Conservation (phyloP, 164 flowering plant genomes). For the Vitis rotundifolia region DNA sequence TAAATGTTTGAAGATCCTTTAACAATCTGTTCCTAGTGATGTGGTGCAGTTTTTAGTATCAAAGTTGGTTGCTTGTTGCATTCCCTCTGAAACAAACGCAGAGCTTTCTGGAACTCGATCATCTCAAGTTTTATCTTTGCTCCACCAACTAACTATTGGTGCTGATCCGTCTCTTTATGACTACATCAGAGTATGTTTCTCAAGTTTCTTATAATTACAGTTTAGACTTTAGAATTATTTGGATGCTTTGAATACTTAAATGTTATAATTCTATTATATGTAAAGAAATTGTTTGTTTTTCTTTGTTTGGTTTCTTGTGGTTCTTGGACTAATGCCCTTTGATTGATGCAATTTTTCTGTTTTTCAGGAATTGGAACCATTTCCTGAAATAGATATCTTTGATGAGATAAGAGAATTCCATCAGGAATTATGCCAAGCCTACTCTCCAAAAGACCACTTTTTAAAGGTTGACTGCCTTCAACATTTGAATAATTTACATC, state of each 20-base stretch:
- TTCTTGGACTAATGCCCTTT: not conserved
- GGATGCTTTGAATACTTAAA: not conserved
- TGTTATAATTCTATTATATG: not conserved
- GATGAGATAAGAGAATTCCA: slow-evolving; percentile 62
- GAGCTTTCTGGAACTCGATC: slow-evolving; percentile 29
- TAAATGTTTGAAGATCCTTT: not conserved
- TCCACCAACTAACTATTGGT: slow-evolving; percentile 63
- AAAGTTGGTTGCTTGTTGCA: slow-evolving; percentile 76
- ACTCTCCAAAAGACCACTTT: slow-evolving; percentile 74
- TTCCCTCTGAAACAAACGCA: slow-evolving; percentile 39
- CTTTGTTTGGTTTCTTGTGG: not conserved
- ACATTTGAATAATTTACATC: not conserved
- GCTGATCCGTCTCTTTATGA: slow-evolving; percentile 75
- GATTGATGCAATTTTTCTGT: not conserved
- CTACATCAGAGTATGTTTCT: slow-evolving; percentile 56
- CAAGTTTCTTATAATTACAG: not conserved
- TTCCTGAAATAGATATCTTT: slow-evolving; percentile 77
- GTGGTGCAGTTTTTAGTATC: slow-evolving; percentile 75
- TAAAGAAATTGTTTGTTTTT: not conserved
- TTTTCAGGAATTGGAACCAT: slow-evolving; percentile 81
- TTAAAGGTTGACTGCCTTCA: slow-evolving; percentile 50
- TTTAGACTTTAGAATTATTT: not conserved
- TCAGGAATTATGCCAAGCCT: slow-evolving; percentile 51
- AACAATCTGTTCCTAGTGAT: slow-evolving; percentile 1
- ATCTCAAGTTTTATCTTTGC: slow-evolving; percentile 59